Conservation (phyloP, 2,329 filamentous ascomycete species). For the Eutypa lata region DNA sequence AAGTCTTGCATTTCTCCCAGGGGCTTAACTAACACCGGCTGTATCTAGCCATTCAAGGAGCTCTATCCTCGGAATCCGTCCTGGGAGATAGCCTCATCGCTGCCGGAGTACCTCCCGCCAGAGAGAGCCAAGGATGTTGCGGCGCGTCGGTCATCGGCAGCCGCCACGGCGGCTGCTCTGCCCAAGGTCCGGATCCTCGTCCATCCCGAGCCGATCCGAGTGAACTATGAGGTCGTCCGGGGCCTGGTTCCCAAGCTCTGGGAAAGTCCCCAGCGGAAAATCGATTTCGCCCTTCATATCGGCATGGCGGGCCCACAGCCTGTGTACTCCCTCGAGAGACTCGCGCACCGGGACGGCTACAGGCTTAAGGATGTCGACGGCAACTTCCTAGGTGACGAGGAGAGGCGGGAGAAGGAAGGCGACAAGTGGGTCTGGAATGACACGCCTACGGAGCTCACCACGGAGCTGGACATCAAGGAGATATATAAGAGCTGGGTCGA, state of each 20-base stretch:
- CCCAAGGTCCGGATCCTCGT: conserved; percentile 59
- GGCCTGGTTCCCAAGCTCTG: conserved; percentile 63
- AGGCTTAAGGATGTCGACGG: conserved; percentile 67
- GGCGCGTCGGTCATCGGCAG: conserved; percentile 28
- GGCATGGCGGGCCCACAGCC: conserved; percentile 69
- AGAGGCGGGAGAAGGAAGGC: conserved; percentile 33
- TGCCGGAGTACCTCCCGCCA: conserved; percentile 63
- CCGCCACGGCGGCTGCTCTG: too few species aligned
- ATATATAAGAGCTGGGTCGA: conserved; percentile 54
- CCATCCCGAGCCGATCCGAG: conserved; percentile 65
- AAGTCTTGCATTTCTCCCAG: conserved; percentile 2
- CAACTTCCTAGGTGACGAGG: conserved; percentile 50
- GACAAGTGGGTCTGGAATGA: conserved; percentile 52
- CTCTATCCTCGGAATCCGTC: conserved; percentile 74
- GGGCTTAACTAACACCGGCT: too few species aligned
- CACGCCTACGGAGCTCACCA: conserved; percentile 53
- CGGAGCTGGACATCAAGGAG: conserved; percentile 55
- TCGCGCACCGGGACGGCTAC: conserved; percentile 72
- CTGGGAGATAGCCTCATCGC: conserved; percentile 68
- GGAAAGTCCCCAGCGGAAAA: conserved; percentile 35
- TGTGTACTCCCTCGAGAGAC: conserved; percentile 68
- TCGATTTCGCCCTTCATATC: conserved; percentile 71
- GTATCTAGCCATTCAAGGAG: conserved; percentile 67
- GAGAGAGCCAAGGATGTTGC: conserved; percentile 39
- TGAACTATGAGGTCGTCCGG: conserved; percentile 67